Base-by-base conservation (phyloP, 2,329 filamentous ascomycete genomes). In the Exophiala sideris region DNA sequence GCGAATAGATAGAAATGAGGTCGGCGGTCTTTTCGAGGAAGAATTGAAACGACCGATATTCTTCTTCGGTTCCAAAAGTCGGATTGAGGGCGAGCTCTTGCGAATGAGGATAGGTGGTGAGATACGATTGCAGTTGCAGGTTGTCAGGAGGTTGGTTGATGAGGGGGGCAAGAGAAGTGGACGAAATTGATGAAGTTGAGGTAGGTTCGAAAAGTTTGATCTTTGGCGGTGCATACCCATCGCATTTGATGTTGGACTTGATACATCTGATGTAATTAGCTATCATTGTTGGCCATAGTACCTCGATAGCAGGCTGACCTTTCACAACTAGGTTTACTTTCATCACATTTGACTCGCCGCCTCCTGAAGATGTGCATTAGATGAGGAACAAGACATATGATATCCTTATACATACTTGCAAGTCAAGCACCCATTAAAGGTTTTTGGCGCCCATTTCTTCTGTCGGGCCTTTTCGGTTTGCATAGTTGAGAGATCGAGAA, bases 401-500 rank as follows among this genome's bases (percentile, higher is more conserved):
- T 36, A 18, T 29, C 16, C 34, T 44, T 20, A 34, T 12, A 41
- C 56, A 41, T 55, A 58, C 56, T 59, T 59, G 57, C 57, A 59
- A 12, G 57, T 59, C 39, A 54, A 42, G 48, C 57, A 59, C 16
- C 57, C 57, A 35, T 53, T 57, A 47, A 59, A 59, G 12, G 54
- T 56, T 38, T 59, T 59, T 14, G 54, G 57, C 1, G 57, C 57
- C 57, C 57, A 59, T 44, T 53, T 54, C 47, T 59, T 59, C 3
- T 41, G 50, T 5, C 57, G 53, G 5, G 38, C 36, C 42, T 48
- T 50, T 34, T 57, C 55, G 21, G 35, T 36, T 21, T 36, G 42
- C 50, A 57, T 47, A 10, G 44, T 14, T 14, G 24, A 45, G 45
- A 48, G 35, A 46, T 38, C 32, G 6, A 11, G 32, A 18, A 11